A percentile compares a stretch with the other conserved stretches of the same genome.
Evolutionary conservation across 192 early-diverging fungal species (phyloP).

Genomic region (Gaertneriomyces sp.): DNA sequence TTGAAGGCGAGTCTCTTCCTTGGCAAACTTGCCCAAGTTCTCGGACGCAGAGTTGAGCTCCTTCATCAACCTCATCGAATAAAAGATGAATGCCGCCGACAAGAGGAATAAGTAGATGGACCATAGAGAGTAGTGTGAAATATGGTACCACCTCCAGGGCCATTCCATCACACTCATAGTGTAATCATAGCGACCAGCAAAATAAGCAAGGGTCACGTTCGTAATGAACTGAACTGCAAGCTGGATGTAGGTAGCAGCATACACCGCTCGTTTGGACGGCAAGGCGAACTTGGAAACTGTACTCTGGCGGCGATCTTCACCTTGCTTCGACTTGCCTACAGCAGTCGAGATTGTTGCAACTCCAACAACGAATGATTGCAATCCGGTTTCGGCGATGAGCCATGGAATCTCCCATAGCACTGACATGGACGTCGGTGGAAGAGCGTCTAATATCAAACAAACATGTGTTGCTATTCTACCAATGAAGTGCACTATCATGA

Average conservation of each 20-base stretch:
- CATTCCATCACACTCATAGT: not conserved
- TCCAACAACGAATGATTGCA: not conserved
- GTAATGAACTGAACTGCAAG: not conserved
- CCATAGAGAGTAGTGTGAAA: not conserved
- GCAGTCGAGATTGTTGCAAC: not conserved
- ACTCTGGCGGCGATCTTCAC: not conserved
- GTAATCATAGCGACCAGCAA: not conserved
- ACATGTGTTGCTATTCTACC: not conserved
- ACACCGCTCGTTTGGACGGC: not conserved
- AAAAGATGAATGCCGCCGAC: not conserved
- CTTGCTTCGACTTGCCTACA: not conserved
- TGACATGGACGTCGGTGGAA: not conserved
- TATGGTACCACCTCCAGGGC: conserved; percentile 1
- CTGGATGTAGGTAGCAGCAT: not conserved
- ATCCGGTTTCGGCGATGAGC: not conserved
- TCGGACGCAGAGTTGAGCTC: not conserved
- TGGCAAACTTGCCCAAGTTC: not conserved
- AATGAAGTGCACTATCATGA: not conserved
- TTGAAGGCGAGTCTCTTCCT: not conserved
- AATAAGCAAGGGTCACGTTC: not conserved
- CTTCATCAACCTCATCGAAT: not conserved
- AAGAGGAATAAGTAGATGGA: not conserved
- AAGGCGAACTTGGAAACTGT: not conserved
- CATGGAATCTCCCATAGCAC: not conserved
- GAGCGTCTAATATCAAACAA: not conserved